A percentile compares a stretch with the other conserved stretches of the same genome.
These are phyloP conservation scores for Talaromyces sp. DNA, from an alignment of 2,329 filamentous ascomycete species.

Conservation along the genomic window DNA sequence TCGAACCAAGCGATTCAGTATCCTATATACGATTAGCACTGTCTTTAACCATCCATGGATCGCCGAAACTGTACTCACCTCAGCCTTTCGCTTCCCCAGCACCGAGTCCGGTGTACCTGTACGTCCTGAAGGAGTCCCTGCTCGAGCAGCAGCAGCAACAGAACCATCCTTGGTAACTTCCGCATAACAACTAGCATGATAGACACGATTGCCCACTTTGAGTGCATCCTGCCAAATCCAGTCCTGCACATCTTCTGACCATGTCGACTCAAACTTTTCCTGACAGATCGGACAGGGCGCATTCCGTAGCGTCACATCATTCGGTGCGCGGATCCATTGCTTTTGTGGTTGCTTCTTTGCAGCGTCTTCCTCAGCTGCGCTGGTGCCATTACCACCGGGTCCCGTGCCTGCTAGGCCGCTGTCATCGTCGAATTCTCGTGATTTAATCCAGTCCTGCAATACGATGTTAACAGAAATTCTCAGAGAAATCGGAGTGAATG, in stretches of 20 bases:
- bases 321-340: constrained; percentile 77
- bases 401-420: constrained; percentile 39
- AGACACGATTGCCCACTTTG: constrained; percentile 71
- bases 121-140: constrained; percentile 36
- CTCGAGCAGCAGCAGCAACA: constrained; percentile 21
- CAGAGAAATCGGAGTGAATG: constrained; percentile 27
- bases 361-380: constrained; percentile 35
- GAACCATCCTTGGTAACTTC: constrained; percentile 68
- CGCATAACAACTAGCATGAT: constrained; percentile 82
- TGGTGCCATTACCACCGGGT: constrained; percentile 36
- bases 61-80: constrained; percentile 44
- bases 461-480: neutral
- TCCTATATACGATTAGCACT: constrained; percentile 20
- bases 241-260: constrained; percentile 88
- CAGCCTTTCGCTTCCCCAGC: constrained; percentile 70
- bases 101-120: constrained; percentile 58
- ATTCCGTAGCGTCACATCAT: constrained; percentile 67
- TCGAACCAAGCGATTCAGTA: constrained; percentile 31
- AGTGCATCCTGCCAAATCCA: constrained; percentile 94
- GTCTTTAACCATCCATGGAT: neutral
- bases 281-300: constrained; percentile 89
- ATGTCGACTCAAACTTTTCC: constrained; percentile 87
- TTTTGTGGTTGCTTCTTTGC: constrained; percentile 55
- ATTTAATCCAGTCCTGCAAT: constrained; percentile 78
- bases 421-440: constrained; percentile 71